Base-by-base conservation (phyloP, 192 early-diverging fungal species). In the Phlyctochytrium bullatum region DNA sequence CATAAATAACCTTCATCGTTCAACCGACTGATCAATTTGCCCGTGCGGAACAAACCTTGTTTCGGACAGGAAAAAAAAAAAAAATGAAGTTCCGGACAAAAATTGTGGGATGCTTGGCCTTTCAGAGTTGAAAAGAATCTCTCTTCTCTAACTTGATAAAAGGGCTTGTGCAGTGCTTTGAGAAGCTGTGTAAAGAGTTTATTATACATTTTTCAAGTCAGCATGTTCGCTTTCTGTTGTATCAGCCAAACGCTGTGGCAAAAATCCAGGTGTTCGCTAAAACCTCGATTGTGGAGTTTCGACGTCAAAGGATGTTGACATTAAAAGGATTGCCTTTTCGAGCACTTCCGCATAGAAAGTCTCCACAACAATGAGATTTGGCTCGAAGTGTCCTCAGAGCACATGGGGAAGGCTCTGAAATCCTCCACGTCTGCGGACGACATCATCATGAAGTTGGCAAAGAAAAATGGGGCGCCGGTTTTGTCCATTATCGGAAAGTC, bases 321-420 rank as follows among this genome's bases (percentile, higher is more conserved):
- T 47, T 47, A 47, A 47, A 47, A 47, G 40, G 54, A 57, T 57
- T 57, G 6, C 16, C 25, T 57, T 6, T 57, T 57, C 27, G 54
- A 57, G 20, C 4, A 57, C 20, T 57, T 25, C 27, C 16, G 54
- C 20, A 57, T 57, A 6, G 54, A 57, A 57, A 57, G 54, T 28
- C 10, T 57, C 12, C 16, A 57, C 25, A 28, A 14, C 16, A 57
- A 57, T 25, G 14, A 57, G 14, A 57, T 57, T 27, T 57, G 54
- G 54, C 27, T 57, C 20, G 54, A 57, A 25, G 25, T 28, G 4
- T 6, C 27, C 6, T 25, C 12, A 20, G 54, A 57, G 25, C 20
- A 25, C 54, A 6, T 57, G 25, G 27, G 20, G 10, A 10, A 25
- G 27, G 16, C 20, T 27, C 27, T 57, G 27, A 57, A 57, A 28